Evolutionary conservation across 2,329 filamentous ascomycete species (phyloP), one percentile per base, ranked within the genome.

Genomic region (Colletotrichum tropicale): DNA sequence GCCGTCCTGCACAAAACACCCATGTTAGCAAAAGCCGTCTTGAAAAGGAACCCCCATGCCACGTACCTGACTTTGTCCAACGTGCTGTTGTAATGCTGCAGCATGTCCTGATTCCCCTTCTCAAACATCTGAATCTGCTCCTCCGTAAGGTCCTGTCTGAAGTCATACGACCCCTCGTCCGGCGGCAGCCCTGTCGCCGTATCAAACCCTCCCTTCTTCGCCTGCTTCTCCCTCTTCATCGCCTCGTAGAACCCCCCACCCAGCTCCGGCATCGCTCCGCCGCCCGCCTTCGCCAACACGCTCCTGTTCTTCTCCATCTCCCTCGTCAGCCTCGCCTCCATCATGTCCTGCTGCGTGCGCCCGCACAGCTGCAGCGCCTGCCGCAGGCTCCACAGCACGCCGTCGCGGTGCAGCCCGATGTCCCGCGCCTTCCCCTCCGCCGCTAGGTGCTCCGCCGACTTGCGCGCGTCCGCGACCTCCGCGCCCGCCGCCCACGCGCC

Each of bases 41-140:
- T n/a, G 8, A 15, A 15, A 26, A 10, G 21, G 6, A 5, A 21
- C 15, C 3, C 13, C 18, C 21, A n/a, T 21, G 34, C 36, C 24
- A 90, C 94, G 70, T 91, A 98, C 95, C 94, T 94, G 79, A 98
- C 95, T 89, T 98, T 97, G 84, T 96, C 94, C 83, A 98, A 87
- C n/a, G 95, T 96, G 85, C 94, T 95, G 84, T 98, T 95, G 84
- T 98, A 98, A 85, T 98, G 95, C 84, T 94, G 94, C 80, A 98
- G 89, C 93, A 99, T 96, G 78, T 95, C 93, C 84, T 96, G 93
- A 82, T 98, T 98, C 82, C 98, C 96, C 85, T 95, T 91, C 79
- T 96, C 96, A 86, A 99, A 98, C 82, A 98, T 91, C 83, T 98
- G 96, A 68, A 97, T 87, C 84, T 98, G 96, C 82, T 98, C 96